Percentiles rank a stretch among this genome's conserved stretches.
These are phyloP conservation scores for Paecilomyces formosus DNA, from an alignment of 2,329 filamentous ascomycete genomes.

Conservation along the genomic window DNA sequence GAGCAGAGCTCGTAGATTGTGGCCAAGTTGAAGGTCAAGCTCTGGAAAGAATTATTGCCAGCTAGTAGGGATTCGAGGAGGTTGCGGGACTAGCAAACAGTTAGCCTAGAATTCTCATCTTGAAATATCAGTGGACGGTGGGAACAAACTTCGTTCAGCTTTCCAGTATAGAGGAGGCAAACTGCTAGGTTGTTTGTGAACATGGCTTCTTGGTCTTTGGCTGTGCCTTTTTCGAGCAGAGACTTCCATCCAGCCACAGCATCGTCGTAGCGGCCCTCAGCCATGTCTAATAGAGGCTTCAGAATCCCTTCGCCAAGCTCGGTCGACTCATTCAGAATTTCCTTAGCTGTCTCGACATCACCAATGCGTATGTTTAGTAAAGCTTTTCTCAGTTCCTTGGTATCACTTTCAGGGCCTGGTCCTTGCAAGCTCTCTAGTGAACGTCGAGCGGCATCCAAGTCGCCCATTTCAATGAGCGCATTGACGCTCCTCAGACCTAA, in stretches of 20 bases:
- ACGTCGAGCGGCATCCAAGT: slow-evolving; percentile 68
- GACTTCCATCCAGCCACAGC: slow-evolving; percentile 57
- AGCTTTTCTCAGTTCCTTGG: slow-evolving; percentile 38
- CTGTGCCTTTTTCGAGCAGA: slow-evolving; percentile 41
- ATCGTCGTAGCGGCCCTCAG: slow-evolving; percentile 62
- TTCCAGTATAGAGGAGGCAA: slow-evolving; percentile 72
- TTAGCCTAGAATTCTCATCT: neutral
- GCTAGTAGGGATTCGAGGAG: slow-evolving; percentile 61
- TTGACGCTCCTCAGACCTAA: slow-evolving; percentile 60
- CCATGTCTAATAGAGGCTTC: slow-evolving; percentile 66
- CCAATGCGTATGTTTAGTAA: slow-evolving; percentile 74
- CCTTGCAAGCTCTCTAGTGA: slow-evolving; percentile 58
- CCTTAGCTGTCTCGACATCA: slow-evolving; percentile 60
- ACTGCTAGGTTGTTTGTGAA: slow-evolving; percentile 76
- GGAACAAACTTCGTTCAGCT: slow-evolving; percentile 58
- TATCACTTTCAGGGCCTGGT: slow-evolving; percentile 19
- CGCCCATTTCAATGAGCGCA: slow-evolving; percentile 60
- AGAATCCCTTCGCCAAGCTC: slow-evolving; percentile 35
- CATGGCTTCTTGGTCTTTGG: slow-evolving; percentile 54
- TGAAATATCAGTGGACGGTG: neutral
- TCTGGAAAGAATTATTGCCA: slow-evolving; percentile 61
- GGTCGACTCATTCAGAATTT: slow-evolving; percentile 37
- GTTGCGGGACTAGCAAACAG: slow-evolving; percentile 48
- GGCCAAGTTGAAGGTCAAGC: slow-evolving; percentile 78
- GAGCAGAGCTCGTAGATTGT: slow-evolving; percentile 91